Conservation (phyloP, 257 asterid species). For the Gynochthodes officinalis region DNA sequence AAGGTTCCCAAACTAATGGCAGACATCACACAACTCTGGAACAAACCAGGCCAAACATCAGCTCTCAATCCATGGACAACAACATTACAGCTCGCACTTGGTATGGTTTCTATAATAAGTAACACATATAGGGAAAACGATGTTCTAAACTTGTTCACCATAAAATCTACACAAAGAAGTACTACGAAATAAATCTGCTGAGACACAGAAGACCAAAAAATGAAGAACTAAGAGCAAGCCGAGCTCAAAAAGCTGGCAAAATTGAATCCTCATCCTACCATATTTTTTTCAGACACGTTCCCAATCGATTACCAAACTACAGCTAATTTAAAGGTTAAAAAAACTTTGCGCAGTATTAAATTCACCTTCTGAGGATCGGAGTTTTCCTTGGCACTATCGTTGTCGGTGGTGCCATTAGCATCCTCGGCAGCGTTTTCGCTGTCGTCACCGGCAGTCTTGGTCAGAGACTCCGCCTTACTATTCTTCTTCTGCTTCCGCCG, state of each 20-base stretch:
- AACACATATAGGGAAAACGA: too few relatives aligned
- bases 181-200: too few relatives aligned
- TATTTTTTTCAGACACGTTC: background rate
- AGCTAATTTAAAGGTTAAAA: slow-evolving; percentile 5
- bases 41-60: too few relatives aligned
- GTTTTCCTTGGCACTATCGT: slow-evolving; percentile 61
- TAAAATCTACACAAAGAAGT: too few relatives aligned
- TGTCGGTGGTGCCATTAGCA: slow-evolving; percentile 35
- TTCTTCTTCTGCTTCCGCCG: slow-evolving; percentile 94
- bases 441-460: slow-evolving; percentile 42
- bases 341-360: background rate
- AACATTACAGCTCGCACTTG: too few relatives aligned
- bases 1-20: too few relatives aligned
- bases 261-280: background rate
- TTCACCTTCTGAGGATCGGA: slow-evolving; percentile 65
- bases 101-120: too few relatives aligned
- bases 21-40: too few relatives aligned
- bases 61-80: too few relatives aligned
- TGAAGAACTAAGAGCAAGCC: too few relatives aligned
- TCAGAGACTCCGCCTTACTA: slow-evolving; percentile 31
- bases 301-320: background rate
- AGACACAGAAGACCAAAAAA: too few relatives aligned
- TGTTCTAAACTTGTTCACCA: too few relatives aligned
- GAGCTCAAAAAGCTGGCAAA: background rate
- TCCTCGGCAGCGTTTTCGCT: slow-evolving; percentile 52